phyloP scores from a whole-genome alignment of 2,329 filamentous ascomycete genomes.

The Dothideomycetes sp. region DNA sequence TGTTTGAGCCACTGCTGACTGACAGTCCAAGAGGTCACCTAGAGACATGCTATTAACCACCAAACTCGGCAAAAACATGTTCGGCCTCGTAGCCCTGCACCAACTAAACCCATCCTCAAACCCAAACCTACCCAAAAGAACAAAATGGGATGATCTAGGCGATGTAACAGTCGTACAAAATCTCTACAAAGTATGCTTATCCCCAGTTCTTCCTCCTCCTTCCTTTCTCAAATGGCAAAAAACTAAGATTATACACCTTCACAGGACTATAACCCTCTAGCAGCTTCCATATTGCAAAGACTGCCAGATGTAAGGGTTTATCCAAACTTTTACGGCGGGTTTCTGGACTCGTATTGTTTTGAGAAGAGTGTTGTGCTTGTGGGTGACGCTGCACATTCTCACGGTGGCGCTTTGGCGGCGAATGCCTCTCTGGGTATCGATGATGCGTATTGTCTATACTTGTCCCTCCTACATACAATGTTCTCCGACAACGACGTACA shows the following conservation, averaged over 20 bases:
- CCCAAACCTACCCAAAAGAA: not conserved
- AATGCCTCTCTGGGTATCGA: constrained; percentile 33
- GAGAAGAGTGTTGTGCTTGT: constrained; percentile 25
- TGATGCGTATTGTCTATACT: constrained; percentile 25
- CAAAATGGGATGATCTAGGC: not conserved
- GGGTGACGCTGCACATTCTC: constrained; percentile 33
- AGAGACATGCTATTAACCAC: constrained; percentile 23
- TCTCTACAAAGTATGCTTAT: no score
- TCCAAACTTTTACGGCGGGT: constrained; percentile 27
- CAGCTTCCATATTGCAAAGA: constrained; percentile 26
- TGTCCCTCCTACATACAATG: not conserved
- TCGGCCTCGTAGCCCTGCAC: constrained; percentile 25
- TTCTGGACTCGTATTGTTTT: constrained; percentile 26
- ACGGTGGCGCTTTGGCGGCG: constrained; percentile 32
- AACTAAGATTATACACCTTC: no score
- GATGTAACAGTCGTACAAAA: no score
- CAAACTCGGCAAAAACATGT: constrained; percentile 21
- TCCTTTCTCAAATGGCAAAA: no score
- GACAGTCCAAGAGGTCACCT: not conserved
- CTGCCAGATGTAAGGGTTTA: constrained; percentile 27
- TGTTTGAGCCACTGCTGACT: no score
- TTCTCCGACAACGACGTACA: not conserved
- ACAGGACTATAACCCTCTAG: no score
- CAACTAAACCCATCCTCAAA: not conserved
- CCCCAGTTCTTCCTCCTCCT: no score